Evolutionary conservation across 1,284 basidiomycete species (phyloP).

Genomic region (Leccinum subfulvum): DNA sequence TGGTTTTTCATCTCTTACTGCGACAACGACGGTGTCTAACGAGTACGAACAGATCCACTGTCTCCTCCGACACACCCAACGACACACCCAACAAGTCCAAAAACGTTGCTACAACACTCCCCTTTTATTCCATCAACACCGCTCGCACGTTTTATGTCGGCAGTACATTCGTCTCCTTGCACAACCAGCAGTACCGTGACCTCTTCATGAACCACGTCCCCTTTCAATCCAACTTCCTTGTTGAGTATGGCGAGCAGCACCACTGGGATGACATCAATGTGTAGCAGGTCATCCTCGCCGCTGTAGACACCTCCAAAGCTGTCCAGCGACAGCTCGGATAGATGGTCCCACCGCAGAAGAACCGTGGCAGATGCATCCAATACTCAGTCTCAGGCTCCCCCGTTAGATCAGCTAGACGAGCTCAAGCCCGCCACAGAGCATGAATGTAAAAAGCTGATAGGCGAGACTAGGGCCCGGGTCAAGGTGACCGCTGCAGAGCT

Average conservation of each 20-base stretch:
- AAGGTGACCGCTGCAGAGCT: slow-evolving; percentile 41
- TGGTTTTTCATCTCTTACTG: background rate
- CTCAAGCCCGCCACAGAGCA: too few relatives aligned
- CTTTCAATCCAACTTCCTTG: slow-evolving; percentile 62
- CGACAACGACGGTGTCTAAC: slow-evolving; percentile 36
- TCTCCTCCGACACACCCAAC: slow-evolving; percentile 21
- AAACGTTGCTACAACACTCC: slow-evolving; percentile 48
- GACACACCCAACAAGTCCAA: slow-evolving; percentile 34
- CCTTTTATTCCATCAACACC: slow-evolving; percentile 60
- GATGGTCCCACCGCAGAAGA: too few relatives aligned
- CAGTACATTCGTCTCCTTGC: slow-evolving; percentile 71
- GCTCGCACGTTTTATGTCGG: slow-evolving; percentile 77
- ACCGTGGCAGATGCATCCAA: too few relatives aligned
- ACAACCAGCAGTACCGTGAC: slow-evolving; percentile 70
- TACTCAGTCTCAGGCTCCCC: too few relatives aligned
- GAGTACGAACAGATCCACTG: slow-evolving; percentile 33
- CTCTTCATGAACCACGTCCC: slow-evolving; percentile 61
- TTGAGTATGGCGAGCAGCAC: slow-evolving; percentile 78
- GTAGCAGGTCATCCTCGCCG: slow-evolving; percentile 45
- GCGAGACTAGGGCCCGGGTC: too few relatives aligned
- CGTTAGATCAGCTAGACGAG: too few relatives aligned
- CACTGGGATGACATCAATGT: slow-evolving; percentile 74
- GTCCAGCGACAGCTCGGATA: too few relatives aligned
- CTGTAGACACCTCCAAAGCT: too few relatives aligned
- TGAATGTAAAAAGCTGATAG: too few relatives aligned